Percentiles rank a stretch among this genome's conserved stretches.
phyloP scores from a whole-genome alignment of 495 filamentous ascomycete species.

The Zalerion maritima region DNA sequence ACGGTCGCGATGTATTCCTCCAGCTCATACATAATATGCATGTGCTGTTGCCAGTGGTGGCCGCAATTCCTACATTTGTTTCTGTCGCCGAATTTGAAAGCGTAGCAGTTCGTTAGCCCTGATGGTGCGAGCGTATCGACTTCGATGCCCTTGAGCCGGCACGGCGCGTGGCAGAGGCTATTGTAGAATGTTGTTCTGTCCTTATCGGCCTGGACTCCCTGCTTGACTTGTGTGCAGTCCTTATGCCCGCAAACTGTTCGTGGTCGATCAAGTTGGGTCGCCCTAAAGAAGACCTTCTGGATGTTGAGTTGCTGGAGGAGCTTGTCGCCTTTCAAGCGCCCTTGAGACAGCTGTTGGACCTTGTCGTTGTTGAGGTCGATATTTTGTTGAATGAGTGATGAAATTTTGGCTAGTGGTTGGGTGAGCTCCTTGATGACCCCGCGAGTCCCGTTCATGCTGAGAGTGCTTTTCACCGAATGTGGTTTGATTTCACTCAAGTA shows the following conservation, averaged over 20 bases:
- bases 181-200: too few relatives aligned
- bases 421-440: constrained; percentile 20
- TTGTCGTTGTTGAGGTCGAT: constrained; percentile 17
- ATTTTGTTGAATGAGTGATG: constrained; percentile 17
- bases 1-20: constrained; percentile 9
- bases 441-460: constrained; percentile 24
- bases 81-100: too few relatives aligned
- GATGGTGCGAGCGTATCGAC: too few relatives aligned
- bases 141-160: too few relatives aligned
- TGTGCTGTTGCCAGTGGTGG: constrained; percentile 22
- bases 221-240: too few relatives aligned
- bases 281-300: constrained; percentile 6
- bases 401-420: constrained; percentile 22
- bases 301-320: constrained; percentile 12
- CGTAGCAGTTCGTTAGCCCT: too few relatives aligned
- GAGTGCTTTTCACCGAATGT: constrained; percentile 20
- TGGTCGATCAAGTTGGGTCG: constrained; percentile 4
- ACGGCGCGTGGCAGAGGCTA: background rate
- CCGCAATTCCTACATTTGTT: constrained; percentile 10
- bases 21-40: constrained; percentile 18
- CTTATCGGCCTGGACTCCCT: too few relatives aligned
- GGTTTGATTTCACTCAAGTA: constrained; percentile 14
- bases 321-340: constrained; percentile 9
- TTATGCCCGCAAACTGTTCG: constrained; percentile 6
- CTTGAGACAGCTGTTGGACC: constrained; percentile 8